Evolutionary conservation across 2,329 filamentous ascomycete genomes (phyloP).

Genomic region (Aspergillus sp.): DNA sequence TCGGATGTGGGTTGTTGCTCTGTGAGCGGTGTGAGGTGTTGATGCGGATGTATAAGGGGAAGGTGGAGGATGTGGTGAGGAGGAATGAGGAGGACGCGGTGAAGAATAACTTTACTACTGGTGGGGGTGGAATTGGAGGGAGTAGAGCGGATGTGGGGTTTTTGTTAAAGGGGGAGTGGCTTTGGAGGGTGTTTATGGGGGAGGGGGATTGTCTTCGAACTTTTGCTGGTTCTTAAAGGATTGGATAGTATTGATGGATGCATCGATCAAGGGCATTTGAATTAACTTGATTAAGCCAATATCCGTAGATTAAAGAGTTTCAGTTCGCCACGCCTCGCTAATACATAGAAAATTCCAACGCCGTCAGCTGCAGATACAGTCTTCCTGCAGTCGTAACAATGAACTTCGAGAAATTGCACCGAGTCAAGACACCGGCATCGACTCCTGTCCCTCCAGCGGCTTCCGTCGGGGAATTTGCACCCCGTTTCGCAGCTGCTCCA

Average conservation of each 20-base stretch:
- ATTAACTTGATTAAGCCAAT: neutral
- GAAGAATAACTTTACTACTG: too few relatives aligned
- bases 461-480: conserved; percentile 33
- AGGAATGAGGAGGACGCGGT: conserved; percentile 9
- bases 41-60: conserved; percentile 17
- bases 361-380: neutral
- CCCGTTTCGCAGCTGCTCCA: conserved; percentile 37
- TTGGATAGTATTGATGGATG: too few relatives aligned
- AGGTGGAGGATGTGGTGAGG: conserved; percentile 23
- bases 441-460: conserved; percentile 28
- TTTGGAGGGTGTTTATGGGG: conserved; percentile 14
- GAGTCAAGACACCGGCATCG: conserved; percentile 35
- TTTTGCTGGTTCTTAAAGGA: too few relatives aligned
- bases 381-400: too few relatives aligned
- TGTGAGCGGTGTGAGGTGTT: conserved; percentile 30
- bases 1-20: conserved; percentile 34
- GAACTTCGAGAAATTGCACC: too few relatives aligned
- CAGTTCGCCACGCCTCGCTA: conserved; percentile 1
- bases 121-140: conserved; percentile 14
- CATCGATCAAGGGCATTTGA: too few relatives aligned
- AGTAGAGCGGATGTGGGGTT: conserved; percentile 31
- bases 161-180: conserved; percentile 23
- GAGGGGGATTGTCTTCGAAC: neutral
- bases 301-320: neutral
- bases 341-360: neutral